These are phyloP conservation scores for Lipomyces kockii DNA, from an alignment of 805 yeast species.

Conservation along the genomic window DNA sequence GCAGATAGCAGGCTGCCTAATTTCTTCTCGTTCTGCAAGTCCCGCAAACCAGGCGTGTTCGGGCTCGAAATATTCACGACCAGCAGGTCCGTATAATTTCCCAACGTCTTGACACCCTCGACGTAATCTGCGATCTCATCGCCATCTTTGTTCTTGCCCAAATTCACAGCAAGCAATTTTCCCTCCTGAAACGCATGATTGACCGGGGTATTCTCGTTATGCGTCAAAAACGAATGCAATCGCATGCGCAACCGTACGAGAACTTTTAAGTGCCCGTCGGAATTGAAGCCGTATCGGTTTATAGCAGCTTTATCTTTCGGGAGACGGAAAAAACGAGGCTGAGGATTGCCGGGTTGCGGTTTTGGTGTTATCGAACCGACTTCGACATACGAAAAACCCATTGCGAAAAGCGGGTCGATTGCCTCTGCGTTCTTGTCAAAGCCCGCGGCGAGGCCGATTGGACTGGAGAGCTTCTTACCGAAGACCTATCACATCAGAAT, in stretches of 20 bases:
- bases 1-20: conserved; percentile 62
- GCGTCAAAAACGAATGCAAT: conserved; percentile 44
- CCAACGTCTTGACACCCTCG: conserved; percentile 79
- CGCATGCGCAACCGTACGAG: conserved; percentile 69
- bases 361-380: conserved; percentile 91
- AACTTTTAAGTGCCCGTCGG: conserved; percentile 82
- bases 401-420: conserved; percentile 73
- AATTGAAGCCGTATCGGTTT: conserved; percentile 93
- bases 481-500: conserved; percentile 51
- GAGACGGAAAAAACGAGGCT: conserved; percentile 86
- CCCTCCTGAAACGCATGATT: conserved; percentile 60
- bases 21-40: conserved; percentile 76
- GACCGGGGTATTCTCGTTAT: conserved; percentile 25
- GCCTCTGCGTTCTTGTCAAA: conserved; percentile 93
- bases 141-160: conserved; percentile 91
- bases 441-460: conserved; percentile 95
- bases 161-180: conserved; percentile 75
- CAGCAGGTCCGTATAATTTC: conserved; percentile 83
- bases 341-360: conserved; percentile 95
- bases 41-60: conserved; percentile 93
- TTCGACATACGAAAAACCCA: conserved; percentile 89
- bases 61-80: conserved; percentile 94
- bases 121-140: conserved; percentile 88
- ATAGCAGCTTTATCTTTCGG: conserved; percentile 87
- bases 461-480: conserved; percentile 67